Evolutionary conservation across 495 filamentous ascomycete genomes (phyloP), one percentile per base, ranked within the genome.

Genomic region (Neurospora sublineolata): DNA sequence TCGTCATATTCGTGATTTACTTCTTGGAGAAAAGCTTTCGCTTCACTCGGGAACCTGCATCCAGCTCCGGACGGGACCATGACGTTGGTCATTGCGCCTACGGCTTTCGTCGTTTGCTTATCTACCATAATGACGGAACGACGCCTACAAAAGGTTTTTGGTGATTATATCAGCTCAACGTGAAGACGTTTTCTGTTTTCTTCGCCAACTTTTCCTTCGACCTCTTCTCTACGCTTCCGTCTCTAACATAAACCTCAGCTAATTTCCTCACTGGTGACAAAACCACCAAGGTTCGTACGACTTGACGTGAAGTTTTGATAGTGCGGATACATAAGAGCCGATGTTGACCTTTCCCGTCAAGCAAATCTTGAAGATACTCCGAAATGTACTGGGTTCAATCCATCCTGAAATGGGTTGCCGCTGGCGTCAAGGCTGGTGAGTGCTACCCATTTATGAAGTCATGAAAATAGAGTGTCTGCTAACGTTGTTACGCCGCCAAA

Each of bases 261-360:
- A 10, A 9, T 46, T 23, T 4, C 18, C 44, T 12, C 44, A 52
- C 20, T 23, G 4, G 3, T 44, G 3, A 52, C 1, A 5, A 27
- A 11, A 27, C 2, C 10, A 0, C 0, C 4, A 52, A 52, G 44
- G 44, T 52, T 52, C 44, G 44, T 23, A 23, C 20, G 44, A 2
- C 1, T 12, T 23, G 3, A 52, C 44, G 2, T 10, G 42, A 23
- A 52, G 1, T 12, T 23, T 4, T 0, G n/a, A 12, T 23, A n/a
- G 10, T 9, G 18, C 7, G 0, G 18, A 44, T 23, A 5, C 10
- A 0, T 52, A 0, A 27, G 12, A 0, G 3, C 20, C 2, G 3
- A 27, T 5, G 0, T 1, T 52, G 44, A 52, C 20, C 9, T 12
- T 23, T 27, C 2, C 0, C 3, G 10, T 23, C 9, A 4, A 27